phyloP scores from a whole-genome alignment of 2,329 filamentous ascomycete species.

The Clarireedia monteithiana region DNA sequence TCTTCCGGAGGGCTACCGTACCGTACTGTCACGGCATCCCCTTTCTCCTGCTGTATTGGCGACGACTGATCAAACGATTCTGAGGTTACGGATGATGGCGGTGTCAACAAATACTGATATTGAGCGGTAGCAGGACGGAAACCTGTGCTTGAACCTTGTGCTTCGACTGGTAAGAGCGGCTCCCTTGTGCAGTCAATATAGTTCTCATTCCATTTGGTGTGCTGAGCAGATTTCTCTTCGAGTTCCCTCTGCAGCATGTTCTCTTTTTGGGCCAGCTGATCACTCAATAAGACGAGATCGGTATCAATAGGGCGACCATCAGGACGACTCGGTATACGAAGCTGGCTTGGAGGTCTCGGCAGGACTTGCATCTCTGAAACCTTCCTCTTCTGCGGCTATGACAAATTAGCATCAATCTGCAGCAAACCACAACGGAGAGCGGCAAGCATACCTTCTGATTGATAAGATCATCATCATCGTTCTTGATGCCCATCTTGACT shows the following conservation, averaged over 20 bases:
- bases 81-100: constrained; percentile 40
- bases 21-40: constrained; percentile 19
- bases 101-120: constrained; percentile 58
- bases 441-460: constrained; percentile 72
- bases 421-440: constrained; percentile 20
- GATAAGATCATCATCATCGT: constrained; percentile 82
- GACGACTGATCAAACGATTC: constrained; percentile 30
- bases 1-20: constrained; percentile 26
- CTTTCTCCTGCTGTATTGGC: constrained; percentile 20
- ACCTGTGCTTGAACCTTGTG: constrained; percentile 50
- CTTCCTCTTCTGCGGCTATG: constrained; percentile 64
- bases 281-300: constrained; percentile 69
- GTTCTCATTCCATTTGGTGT: constrained; percentile 84
- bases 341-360: constrained; percentile 54
- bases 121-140: constrained; percentile 68
- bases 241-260: constrained; percentile 75
- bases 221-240: constrained; percentile 78
- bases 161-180: constrained; percentile 71
- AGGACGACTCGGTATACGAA: constrained; percentile 61
- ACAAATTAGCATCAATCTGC: constrained; percentile 6
- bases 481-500: constrained; percentile 79
- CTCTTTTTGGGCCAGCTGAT: constrained; percentile 73
- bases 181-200: constrained; percentile 82
- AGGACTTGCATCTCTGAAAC: constrained; percentile 45
- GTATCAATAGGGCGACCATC: constrained; percentile 67